A percentile compares a stretch with the other conserved stretches of the same genome.
These are phyloP conservation scores for Globisporangium sylvaticum DNA, from an alignment of 352 stramenopile species.

Conservation along the genomic window DNA sequence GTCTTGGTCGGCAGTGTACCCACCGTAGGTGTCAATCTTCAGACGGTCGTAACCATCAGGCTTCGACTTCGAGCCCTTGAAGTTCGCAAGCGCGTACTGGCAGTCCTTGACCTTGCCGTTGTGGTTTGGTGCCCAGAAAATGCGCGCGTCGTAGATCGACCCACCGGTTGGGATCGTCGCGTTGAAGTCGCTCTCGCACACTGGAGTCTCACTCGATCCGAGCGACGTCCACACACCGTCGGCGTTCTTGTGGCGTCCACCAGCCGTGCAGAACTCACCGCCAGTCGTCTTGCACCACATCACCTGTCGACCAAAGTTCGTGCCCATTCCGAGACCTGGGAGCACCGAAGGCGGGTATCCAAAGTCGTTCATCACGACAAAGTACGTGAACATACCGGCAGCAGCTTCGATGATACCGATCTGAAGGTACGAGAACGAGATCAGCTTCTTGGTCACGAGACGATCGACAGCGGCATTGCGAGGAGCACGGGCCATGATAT, in stretches of 20 bases:
- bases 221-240: conserved; percentile 20
- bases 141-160: conserved; percentile 36
- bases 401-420: conserved; percentile 88
- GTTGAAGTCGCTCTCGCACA: conserved; percentile 28
- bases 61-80: conserved; percentile 26
- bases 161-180: conserved; percentile 21
- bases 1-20: conserved; percentile 23
- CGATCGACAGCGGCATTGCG: conserved; percentile 78
- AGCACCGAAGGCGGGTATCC: conserved; percentile 70
- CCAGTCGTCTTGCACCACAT: conserved; percentile 72
- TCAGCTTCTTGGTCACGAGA: conserved; percentile 88
- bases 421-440: conserved; percentile 84
- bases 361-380: conserved; percentile 88
- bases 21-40: conserved; percentile 26
- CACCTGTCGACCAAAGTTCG: conserved; percentile 64
- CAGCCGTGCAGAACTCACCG: conserved; percentile 47
- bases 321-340: conserved; percentile 41
- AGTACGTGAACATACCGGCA: conserved; percentile 86
- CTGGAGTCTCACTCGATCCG: conserved; percentile 15
- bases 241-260: conserved; percentile 22
- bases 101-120: conserved; percentile 54
- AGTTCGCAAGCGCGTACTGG: conserved; percentile 60
- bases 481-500: conserved; percentile 84
- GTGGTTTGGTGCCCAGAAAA: conserved; percentile 48
- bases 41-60: conserved; percentile 25